These are phyloP conservation scores for Copromyces sp. DNA, from an alignment of 495 filamentous ascomycete species.

Conservation along the genomic window DNA sequence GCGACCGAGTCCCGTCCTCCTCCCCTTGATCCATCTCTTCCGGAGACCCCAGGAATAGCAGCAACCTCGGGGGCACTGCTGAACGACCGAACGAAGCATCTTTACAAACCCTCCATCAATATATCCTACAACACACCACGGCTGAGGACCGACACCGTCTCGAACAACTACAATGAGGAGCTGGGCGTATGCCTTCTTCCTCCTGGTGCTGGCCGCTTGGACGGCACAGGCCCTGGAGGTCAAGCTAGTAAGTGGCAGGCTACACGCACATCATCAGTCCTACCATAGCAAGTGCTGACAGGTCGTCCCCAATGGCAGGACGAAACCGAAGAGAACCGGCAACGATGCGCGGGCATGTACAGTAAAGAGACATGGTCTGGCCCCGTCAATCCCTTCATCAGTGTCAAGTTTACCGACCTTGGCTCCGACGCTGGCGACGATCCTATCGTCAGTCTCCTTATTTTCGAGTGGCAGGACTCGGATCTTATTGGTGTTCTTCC, in stretches of 20 bases:
- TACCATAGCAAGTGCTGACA: background rate
- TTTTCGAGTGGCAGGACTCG: slow-evolving; percentile 91
- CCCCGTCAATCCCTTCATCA: slow-evolving; percentile 77
- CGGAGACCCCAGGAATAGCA: background rate
- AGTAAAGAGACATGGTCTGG: slow-evolving; percentile 84
- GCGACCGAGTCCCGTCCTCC: background rate
- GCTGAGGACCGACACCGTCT: background rate
- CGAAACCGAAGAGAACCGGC: slow-evolving; percentile 62
- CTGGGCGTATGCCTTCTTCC: slow-evolving; percentile 25
- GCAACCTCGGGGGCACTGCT: background rate
- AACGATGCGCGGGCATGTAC: slow-evolving; percentile 98
- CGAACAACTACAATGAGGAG: slow-evolving; percentile 26
- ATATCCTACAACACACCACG: slow-evolving; percentile 6
- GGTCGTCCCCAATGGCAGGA: slow-evolving; percentile 36
- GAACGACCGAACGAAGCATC: background rate
- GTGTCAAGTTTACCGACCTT: slow-evolving; percentile 64
- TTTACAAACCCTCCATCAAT: slow-evolving; percentile 3
- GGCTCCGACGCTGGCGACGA: slow-evolving; percentile 48
- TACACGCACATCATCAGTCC: background rate
- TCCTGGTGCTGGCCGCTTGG: slow-evolving; percentile 42
- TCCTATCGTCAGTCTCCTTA: slow-evolving; percentile 70
- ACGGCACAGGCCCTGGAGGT: slow-evolving; percentile 56
- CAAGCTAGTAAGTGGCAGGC: slow-evolving; percentile 29
- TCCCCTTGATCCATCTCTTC: background rate
- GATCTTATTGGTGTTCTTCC: slow-evolving; percentile 57